Conservation (phyloP, 768 basidiomycete species). For the Aureoboletus auriporus region DNA sequence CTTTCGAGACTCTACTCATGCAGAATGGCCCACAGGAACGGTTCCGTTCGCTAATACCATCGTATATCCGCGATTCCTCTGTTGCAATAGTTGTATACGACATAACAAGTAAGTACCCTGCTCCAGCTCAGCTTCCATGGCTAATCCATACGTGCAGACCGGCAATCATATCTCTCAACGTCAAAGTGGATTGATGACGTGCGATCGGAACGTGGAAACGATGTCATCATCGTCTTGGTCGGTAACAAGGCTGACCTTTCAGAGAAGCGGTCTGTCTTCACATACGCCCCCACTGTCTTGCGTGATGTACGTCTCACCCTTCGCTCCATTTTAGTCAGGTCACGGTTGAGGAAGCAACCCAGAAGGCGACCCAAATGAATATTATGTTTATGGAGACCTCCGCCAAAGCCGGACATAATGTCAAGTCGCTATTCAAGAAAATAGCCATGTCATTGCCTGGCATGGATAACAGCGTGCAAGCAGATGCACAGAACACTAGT, state of each 20-base stretch:
- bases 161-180: constrained; percentile 97
- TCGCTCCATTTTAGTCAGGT: constrained; percentile 71
- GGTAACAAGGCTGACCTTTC: constrained; percentile 99
- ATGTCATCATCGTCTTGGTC: constrained; percentile 97
- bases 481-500: constrained; percentile 52
- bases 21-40: constrained; percentile 62
- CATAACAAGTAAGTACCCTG: constrained; percentile 78
- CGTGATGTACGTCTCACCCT: constrained; percentile 3
- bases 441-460: constrained; percentile 98
- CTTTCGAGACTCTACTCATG: constrained; percentile 1
- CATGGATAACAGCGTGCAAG: constrained; percentile 79
- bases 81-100: constrained; percentile 99
- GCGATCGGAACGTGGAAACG: constrained; percentile 92
- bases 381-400: constrained; percentile 99
- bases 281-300: background rate
- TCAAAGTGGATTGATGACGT: constrained; percentile 99
- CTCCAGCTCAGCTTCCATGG: constrained; percentile 1
- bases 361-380: constrained; percentile 82
- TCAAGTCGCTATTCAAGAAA: constrained; percentile 98
- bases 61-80: constrained; percentile 97
- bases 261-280: constrained; percentile 80
- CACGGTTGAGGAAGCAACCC: constrained; percentile 95
- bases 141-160: constrained; percentile 49
- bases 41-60: constrained; percentile 95
- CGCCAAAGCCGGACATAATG: constrained; percentile 98